Base-by-base conservation (phyloP, 2,329 filamentous ascomycete genomes). In the Alternaria gaisen region DNA sequence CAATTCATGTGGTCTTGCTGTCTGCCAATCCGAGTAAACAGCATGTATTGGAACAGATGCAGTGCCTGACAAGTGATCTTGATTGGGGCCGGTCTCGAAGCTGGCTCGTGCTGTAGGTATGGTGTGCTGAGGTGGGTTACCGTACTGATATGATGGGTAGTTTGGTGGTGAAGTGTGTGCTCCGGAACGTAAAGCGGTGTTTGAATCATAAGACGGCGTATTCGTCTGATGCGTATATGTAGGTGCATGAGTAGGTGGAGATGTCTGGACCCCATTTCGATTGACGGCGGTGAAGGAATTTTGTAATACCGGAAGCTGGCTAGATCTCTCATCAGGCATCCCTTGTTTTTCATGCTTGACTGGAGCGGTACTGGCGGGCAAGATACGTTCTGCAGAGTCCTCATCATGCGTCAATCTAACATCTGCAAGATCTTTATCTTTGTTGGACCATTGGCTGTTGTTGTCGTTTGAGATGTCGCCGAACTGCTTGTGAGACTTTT, bases 401-500 rank as follows among this genome's bases (percentile, higher is more conserved):
- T 67, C 60, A 20, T 70, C 65, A 16, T 70, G 60, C 7, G 60
- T 44, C 2, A 70, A 28, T 44, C 59, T 67, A 24, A 60, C 60
- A 16, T 69, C 65, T 1, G 60, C 60, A 47, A 57, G 57, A 34
- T 69, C 63, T 2, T 58, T 43, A 1, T 65, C 53, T 44, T 56
- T 65, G n/a, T 46, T 48, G 5, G 55, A 36, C 53, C 56, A 65
- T 14, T 56, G 52, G 18, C 53, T 52, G 40, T 59, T 26, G 26
- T 59, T 48, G 18, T 63, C 59, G 30, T 53, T 40, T 0, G 51
- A 22, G n/a, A 61, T 62, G 44, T 56, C 63, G 16, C 70, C 70
- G 41, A 71, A 67, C 12, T 69, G 53, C 46, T 72, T 72, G 47
- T 72, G 70, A 10, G 48, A 42, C 28, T 44, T 63, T 46, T 72